Evolutionary conservation across 1,284 basidiomycete species (phyloP).

Genomic region (Sanghuangporus baumii): DNA sequence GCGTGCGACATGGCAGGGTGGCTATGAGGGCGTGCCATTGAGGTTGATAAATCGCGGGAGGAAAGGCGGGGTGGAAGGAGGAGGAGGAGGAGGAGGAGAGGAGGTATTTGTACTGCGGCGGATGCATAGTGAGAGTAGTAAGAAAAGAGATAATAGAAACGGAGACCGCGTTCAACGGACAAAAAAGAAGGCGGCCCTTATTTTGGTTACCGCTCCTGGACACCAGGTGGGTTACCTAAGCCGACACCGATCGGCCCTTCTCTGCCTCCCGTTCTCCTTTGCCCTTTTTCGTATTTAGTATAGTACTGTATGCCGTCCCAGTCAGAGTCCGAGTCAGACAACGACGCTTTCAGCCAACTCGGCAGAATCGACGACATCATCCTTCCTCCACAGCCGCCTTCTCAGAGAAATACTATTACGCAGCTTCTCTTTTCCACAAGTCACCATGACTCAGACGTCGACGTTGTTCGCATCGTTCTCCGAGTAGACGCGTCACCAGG

Average conservation of each 20-base stretch:
- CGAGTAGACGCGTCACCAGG: constrained; percentile 12
- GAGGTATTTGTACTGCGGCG: not conserved
- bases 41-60: not conserved
- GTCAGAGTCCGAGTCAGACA: not conserved
- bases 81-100: not conserved
- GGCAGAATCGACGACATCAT: constrained; percentile 29
- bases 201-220: not conserved
- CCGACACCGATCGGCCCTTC: not conserved
- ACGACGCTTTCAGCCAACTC: constrained; percentile 52
- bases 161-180: constrained; percentile 2
- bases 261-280: not conserved
- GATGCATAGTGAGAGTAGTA: not conserved
- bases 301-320: not conserved
- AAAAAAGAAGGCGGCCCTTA: not conserved
- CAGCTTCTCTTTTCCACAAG: constrained; percentile 22
- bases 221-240: not conserved
- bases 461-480: constrained; percentile 5
- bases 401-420: constrained; percentile 15
- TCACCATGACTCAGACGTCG: not conserved
- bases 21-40: constrained; percentile 3
- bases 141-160: not conserved
- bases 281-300: not conserved
- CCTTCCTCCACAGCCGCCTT: not conserved
- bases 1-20: not conserved
- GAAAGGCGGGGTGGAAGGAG: not conserved